A percentile compares a stretch with the other conserved stretches of the same genome.
Conservation (phyloP, 2,329 filamentous ascomycete species). For the Exophiala bonariae region DNA sequence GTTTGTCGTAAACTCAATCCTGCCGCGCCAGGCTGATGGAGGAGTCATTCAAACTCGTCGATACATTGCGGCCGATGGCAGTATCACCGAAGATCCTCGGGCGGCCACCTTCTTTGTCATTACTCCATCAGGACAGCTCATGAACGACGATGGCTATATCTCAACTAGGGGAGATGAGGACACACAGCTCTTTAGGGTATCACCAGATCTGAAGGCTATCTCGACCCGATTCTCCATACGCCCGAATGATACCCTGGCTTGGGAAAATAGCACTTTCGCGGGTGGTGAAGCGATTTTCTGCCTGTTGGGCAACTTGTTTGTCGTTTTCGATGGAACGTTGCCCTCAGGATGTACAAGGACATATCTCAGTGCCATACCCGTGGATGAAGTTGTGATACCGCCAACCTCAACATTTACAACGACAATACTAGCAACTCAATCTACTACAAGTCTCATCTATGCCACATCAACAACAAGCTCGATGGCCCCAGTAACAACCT, state of each 20-base stretch:
- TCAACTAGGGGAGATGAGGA: constrained; percentile 15
- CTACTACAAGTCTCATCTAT: too few relatives aligned
- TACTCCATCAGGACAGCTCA: constrained; percentile 16
- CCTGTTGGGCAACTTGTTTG: constrained; percentile 12
- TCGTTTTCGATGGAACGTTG: constrained; percentile 14
- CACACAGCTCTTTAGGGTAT: constrained; percentile 15
- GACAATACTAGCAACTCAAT: too few relatives aligned
- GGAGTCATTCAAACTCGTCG: too few relatives aligned
- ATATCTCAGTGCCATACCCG: constrained; percentile 8
- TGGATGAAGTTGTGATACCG: neutral
- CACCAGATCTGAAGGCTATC: constrained; percentile 9
- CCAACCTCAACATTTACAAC: neutral
- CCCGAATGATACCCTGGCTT: constrained; percentile 12
- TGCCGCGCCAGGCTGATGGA: constrained; percentile 1
- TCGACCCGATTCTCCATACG: constrained; percentile 17
- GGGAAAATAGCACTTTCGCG: constrained; percentile 20
- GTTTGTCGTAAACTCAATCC: constrained; percentile 4
- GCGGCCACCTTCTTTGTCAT: constrained; percentile 14
- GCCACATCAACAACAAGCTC: constrained; percentile 1
- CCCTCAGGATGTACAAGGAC: constrained; percentile 15
- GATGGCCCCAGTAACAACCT: neutral
- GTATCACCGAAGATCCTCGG: constrained; percentile 13
- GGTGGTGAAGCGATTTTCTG: constrained; percentile 22
- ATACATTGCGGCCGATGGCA: constrained; percentile 17
- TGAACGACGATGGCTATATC: constrained; percentile 13